A percentile compares a stretch with the other conserved stretches of the same genome.
These are phyloP conservation scores for Ajuga chamaepitys DNA, from an alignment of 257 asterid species.

Conservation along the genomic window DNA sequence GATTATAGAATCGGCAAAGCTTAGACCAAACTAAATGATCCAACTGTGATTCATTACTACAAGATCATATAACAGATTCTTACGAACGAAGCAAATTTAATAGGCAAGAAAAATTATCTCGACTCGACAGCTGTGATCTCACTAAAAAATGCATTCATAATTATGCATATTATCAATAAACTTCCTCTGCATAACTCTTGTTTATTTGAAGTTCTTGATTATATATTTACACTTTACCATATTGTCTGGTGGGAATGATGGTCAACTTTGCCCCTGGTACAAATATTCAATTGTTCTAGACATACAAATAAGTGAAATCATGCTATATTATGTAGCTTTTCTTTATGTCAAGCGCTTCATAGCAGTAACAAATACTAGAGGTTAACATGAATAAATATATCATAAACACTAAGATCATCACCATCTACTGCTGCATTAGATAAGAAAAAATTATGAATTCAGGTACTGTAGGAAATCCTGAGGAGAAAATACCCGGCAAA, in stretches of 20 bases:
- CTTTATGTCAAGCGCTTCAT: not conserved
- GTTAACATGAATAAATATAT: not conserved
- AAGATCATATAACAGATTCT: no score
- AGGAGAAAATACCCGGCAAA: conserved; percentile 55
- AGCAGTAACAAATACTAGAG: not conserved
- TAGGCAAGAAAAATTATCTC: not conserved
- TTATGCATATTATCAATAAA: not conserved
- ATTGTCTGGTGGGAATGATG: not conserved
- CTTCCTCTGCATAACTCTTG: not conserved
- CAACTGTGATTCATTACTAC: not conserved
- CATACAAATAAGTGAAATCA: not conserved
- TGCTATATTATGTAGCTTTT: not conserved
- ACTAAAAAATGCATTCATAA: not conserved
- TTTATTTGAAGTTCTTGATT: not conserved
- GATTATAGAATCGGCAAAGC: not conserved
- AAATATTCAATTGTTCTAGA: not conserved
- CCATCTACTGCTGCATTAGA: not conserved
- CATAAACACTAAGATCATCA: not conserved
- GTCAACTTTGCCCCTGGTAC: not conserved
- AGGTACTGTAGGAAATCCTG: not conserved
- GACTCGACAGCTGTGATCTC: not conserved
- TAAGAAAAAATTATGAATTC: not conserved
- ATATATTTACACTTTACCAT: not conserved
- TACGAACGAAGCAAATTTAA: not conserved
- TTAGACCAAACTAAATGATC: not conserved